Evolutionary conservation across 495 filamentous ascomycete genomes (phyloP), one percentile per base, ranked within the genome.

Genomic region (Terfezia boudieri): DNA sequence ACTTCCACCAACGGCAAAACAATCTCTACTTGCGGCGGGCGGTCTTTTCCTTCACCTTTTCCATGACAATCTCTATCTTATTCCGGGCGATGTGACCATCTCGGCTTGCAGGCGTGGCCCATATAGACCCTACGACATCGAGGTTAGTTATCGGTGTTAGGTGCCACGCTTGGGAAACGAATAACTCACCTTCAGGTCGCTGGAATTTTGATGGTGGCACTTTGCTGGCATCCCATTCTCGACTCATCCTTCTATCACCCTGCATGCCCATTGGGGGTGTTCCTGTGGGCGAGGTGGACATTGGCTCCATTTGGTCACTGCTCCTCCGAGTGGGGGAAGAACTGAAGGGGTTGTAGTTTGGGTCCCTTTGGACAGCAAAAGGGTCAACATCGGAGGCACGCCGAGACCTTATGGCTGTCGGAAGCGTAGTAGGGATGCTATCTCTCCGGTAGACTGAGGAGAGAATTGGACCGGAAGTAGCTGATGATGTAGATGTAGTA

Each of bases 141-240:
- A 32, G 26, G 26, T 32, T 32, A 1, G 20, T 20, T 20, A 20
- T 20, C 20, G 20, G 20, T 20, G 20, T 32, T 32, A 32, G 26
- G 7, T 20, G 26, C 26, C 26, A 32, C 26, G 26, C 26, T 32
- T 32, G 26, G 4, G 26, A 32, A 32, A 32, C 26, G 26, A 32
- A 32, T 9, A 38, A 61, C 59, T 32, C 62, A 62, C 62, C 62
- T 51, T 60, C 57, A 14, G 49, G 10, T 32, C 55, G 59, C 54
- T 65, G 63, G 57, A 65, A 65, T n/a, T 51, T 52, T 4, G 55
- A 58, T 16, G 63, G 63, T n/a, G 63, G 63, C 3, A 56, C 58
- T 49, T 60, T 56, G 26, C 59, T 59, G 22, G 60, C 60, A 10
- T 62, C 60, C 60, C 60, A 62, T 59, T 62, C 60, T 49, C 61